Conservation (phyloP, 2,329 filamentous ascomycete species). For the Nigrospora oryzae region DNA sequence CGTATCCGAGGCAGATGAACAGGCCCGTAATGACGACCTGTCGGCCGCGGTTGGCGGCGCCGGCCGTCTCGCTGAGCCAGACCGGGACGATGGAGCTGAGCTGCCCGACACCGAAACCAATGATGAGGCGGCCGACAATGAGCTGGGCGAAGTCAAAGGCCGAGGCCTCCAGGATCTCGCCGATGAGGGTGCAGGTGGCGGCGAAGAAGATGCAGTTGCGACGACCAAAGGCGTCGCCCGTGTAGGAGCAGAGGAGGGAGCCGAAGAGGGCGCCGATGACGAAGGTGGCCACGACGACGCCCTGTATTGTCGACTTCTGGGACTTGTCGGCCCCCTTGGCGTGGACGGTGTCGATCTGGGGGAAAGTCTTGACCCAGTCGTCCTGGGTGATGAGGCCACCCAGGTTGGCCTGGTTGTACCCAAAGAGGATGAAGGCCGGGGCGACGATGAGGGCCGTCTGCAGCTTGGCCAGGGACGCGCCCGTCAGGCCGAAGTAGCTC, state of each 20-base stretch:
- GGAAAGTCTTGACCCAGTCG: slow-evolving; percentile 26
- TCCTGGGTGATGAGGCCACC: slow-evolving; percentile 24
- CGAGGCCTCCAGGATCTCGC: slow-evolving; percentile 29
- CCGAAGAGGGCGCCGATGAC: slow-evolving; percentile 27
- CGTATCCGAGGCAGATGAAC: slow-evolving; percentile 26
- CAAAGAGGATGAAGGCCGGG: slow-evolving; percentile 32
- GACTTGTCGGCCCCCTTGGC: slow-evolving; percentile 18
- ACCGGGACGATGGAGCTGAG: slow-evolving; percentile 30
- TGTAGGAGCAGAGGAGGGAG: slow-evolving; percentile 23
- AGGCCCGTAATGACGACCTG: slow-evolving; percentile 27
- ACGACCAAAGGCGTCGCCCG: slow-evolving; percentile 30
- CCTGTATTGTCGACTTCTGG: slow-evolving; percentile 25
- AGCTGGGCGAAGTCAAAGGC: slow-evolving; percentile 31
- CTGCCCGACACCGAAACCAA: slow-evolving; percentile 28
- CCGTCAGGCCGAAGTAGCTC: slow-evolving; percentile 23
- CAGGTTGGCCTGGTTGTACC: slow-evolving; percentile 31
- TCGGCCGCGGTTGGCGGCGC: slow-evolving; percentile 31
- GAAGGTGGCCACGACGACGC: slow-evolving; percentile 26
- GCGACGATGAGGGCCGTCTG: slow-evolving; percentile 33
- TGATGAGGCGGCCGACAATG: slow-evolving; percentile 29
- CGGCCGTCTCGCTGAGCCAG: slow-evolving; percentile 29
- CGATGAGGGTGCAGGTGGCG: slow-evolving; percentile 29
- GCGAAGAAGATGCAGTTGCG: slow-evolving; percentile 29
- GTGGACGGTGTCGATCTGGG: slow-evolving; percentile 28
- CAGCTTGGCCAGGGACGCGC: slow-evolving; percentile 23